Evolutionary conservation across 768 basidiomycete genomes (phyloP).

Genomic region (Albatrellus ellisii): DNA sequence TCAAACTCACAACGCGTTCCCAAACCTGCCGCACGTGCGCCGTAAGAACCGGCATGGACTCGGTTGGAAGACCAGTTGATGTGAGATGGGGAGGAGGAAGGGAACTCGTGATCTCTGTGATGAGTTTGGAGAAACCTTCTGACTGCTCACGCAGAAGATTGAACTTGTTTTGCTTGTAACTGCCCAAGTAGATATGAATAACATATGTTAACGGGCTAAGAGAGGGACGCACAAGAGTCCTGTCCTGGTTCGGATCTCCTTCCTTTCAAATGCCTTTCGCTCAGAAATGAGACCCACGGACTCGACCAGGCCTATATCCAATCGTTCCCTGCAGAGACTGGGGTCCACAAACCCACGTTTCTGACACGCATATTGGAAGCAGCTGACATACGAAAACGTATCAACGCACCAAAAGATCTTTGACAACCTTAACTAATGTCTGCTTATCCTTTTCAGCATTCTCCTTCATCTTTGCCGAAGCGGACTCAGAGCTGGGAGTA

Average conservation of each 20-base stretch:
- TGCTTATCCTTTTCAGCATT: slow-evolving; percentile 52
- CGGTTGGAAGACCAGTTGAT: slow-evolving; percentile 50
- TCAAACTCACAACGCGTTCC: slow-evolving; percentile 78
- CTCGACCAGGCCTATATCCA: slow-evolving; percentile 54
- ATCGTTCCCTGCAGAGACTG: slow-evolving; percentile 55
- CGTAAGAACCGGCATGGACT: slow-evolving; percentile 42
- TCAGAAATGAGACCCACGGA: slow-evolving; percentile 59
- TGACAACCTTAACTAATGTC: slow-evolving; percentile 42
- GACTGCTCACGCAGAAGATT: slow-evolving; percentile 95
- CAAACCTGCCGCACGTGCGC: slow-evolving; percentile 58
- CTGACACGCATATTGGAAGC: slow-evolving; percentile 22
- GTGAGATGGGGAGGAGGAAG: slow-evolving; percentile 66
- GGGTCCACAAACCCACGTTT: slow-evolving; percentile 42
- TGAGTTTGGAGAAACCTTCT: slow-evolving; percentile 92
- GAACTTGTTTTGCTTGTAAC: slow-evolving; percentile 97
- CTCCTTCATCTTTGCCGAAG: slow-evolving; percentile 28
- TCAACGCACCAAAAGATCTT: slow-evolving; percentile 43
- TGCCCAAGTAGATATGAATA: slow-evolving; percentile 20
- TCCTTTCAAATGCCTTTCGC: slow-evolving; percentile 54
- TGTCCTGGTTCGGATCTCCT: slow-evolving; percentile 70
- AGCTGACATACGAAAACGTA: neutral
- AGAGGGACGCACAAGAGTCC: slow-evolving; percentile 56
- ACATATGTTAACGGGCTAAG: neutral
- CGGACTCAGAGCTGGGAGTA: slow-evolving; percentile 5
- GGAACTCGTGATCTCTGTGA: slow-evolving; percentile 67